Evolutionary conservation across 2,329 filamentous ascomycete genomes (phyloP), one percentile per base, ranked within the genome.

Genomic region (Ophiostoma sp.): DNA sequence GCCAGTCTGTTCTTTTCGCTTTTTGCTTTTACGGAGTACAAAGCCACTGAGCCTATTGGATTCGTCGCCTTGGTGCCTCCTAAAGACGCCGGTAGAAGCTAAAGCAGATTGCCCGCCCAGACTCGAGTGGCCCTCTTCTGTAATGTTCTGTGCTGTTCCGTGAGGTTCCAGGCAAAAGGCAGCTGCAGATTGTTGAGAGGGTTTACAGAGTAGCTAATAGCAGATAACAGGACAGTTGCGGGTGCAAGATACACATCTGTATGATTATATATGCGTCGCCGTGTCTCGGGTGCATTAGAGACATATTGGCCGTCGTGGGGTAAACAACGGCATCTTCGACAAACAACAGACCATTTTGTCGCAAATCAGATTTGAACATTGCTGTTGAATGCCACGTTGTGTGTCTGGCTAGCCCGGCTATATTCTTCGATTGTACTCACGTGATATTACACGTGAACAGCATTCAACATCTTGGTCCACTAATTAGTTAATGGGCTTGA

Each of bases 1-100:
- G 57, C 57, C 57, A 62, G 57, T 62, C 57, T 62, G 57, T 62
- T 62, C 57, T 62, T 62, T 62, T 62, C 57, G 13, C 27, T 7
- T 62, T 33, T 62, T n/a, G 52, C 36, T 5, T 48, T 48, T 15
- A 17, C 20, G 44, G 17, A 48, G 44, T 31, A 31, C 27, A 31
- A 3, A 31, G 27, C 27, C n/a, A n/a, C n/a, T n/a, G n/a, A 57
- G 52, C 52, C 52, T 57, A 57, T 57, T 57, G 23, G n/a, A 57
- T 57, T 57, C 52, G 52, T 57, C 52, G 52, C 52, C n/a, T 57
- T 57, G 52, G 13, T 57, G 52, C 52, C 52, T 57, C 52, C 52
- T 44, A 20, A 39, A 39, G 44, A 48, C 39, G 39, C 1, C 48
- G 3, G 20, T 54, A 2, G 48, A 23, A 54, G 48, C 48, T 54